A percentile compares a stretch with the other conserved stretches of the same genome.
Evolutionary conservation across 2,329 filamentous ascomycete genomes (phyloP).

Genomic region (Botrytis hyacinthi): DNA sequence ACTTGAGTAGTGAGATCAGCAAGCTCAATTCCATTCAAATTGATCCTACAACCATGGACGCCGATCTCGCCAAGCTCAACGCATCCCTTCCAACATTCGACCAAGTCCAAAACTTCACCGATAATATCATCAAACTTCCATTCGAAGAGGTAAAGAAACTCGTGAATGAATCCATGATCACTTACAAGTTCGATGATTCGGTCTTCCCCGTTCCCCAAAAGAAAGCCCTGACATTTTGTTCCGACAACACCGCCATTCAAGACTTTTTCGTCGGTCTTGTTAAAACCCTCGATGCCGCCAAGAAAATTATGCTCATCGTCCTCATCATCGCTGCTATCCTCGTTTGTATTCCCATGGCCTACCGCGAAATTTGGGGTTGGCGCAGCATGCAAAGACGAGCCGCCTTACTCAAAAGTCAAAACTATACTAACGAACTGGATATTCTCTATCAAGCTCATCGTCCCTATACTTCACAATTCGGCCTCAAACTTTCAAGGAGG

Average conservation of each 20-base stretch:
- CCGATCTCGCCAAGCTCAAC: conserved; percentile 71
- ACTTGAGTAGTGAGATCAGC: conserved; percentile 63
- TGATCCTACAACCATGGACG: conserved; percentile 62
- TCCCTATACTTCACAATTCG: conserved; percentile 69
- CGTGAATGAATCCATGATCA: conserved; percentile 68
- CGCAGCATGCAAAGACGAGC: conserved; percentile 68
- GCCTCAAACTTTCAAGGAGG: conserved; percentile 65
- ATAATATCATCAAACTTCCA: conserved; percentile 69
- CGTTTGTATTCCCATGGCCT: conserved; percentile 76
- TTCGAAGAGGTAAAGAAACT: conserved; percentile 76
- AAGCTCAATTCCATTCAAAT: conserved; percentile 70
- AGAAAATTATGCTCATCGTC: conserved; percentile 73
- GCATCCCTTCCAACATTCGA: conserved; percentile 77
- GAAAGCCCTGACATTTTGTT: conserved; percentile 82
- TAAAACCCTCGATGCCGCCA: conserved; percentile 63
- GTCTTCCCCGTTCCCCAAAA: conserved; percentile 82
- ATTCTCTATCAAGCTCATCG: conserved; percentile 84
- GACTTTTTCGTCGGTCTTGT: conserved; percentile 78
- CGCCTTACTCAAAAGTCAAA: conserved; percentile 60
- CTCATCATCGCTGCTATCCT: conserved; percentile 69
- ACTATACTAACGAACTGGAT: conserved; percentile 74
- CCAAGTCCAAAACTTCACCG: conserved; percentile 78
- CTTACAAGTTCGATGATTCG: conserved; percentile 74
- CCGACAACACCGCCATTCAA: conserved; percentile 76
- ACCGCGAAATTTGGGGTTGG: conserved; percentile 76